A percentile compares a stretch with the other conserved stretches of the same genome.
phyloP scores from a whole-genome alignment of 192 early-diverging fungal species.

The Coemansia sp. region DNA sequence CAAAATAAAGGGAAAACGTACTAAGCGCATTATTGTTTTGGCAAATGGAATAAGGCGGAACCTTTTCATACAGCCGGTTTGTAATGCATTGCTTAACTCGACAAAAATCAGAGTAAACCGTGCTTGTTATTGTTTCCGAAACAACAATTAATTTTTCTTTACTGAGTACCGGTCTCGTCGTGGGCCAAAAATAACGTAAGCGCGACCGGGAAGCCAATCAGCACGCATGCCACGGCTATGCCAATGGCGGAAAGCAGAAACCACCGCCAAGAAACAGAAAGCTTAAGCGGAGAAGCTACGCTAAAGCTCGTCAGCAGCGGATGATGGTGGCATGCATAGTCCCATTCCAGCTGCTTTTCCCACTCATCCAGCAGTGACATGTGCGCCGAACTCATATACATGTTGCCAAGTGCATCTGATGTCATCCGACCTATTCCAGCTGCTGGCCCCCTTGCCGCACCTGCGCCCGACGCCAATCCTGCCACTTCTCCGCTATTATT shows the following conservation, averaged over 20 bases:
- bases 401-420: slow-evolving; percentile 10
- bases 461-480: slow-evolving; percentile 1
- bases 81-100: background rate
- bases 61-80: background rate
- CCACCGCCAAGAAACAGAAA: slow-evolving; percentile 37
- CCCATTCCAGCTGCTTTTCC: slow-evolving; percentile 38
- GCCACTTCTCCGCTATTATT: background rate
- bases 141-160: slow-evolving; percentile 3
- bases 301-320: slow-evolving; percentile 42
- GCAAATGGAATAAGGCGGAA: too few species aligned
- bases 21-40: too few species aligned
- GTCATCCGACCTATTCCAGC: background rate
- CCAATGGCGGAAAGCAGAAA: slow-evolving; percentile 21
- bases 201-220: slow-evolving; percentile 29
- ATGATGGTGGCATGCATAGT: slow-evolving; percentile 43
- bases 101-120: background rate
- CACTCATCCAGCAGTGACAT: slow-evolving; percentile 19
- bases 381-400: slow-evolving; percentile 17
- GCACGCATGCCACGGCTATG: slow-evolving; percentile 19
- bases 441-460: background rate
- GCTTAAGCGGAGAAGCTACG: slow-evolving; percentile 23
- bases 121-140: background rate
- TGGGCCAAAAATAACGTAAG: slow-evolving; percentile 31
- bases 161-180: slow-evolving; percentile 1
- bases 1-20: too few species aligned